Evolutionary conservation across 306 rosid species (phyloP).

Genomic region (Vicia sativa): DNA sequence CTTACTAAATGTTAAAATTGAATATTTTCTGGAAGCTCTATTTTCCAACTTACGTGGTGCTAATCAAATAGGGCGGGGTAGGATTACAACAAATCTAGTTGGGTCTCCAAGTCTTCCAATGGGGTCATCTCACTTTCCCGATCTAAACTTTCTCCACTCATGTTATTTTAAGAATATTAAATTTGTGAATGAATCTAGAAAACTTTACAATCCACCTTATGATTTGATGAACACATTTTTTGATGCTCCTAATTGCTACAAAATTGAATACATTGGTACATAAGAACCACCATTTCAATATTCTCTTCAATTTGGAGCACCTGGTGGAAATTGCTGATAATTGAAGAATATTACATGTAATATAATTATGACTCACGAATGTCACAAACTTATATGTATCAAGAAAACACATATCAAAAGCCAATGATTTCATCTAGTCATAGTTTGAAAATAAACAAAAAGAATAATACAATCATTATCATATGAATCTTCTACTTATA

Average conservation of each 20-base stretch:
- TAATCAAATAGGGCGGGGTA: constrained; percentile 17
- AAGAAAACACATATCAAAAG: too few species aligned
- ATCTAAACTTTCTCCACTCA: not conserved
- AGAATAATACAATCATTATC: too few species aligned
- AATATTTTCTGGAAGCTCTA: too few species aligned
- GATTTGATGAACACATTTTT: accelerated
- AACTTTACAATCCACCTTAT: not conserved
- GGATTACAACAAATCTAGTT: not conserved
- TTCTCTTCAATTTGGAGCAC: not conserved
- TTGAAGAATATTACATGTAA: too few species aligned
- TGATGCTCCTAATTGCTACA: not conserved
- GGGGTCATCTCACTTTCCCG: constrained; percentile 12
- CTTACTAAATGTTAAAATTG: too few species aligned
- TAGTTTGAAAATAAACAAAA: too few species aligned
- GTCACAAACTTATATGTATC: too few species aligned
- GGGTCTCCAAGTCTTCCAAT: not conserved
- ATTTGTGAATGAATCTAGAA: not conserved
- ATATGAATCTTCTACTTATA: too few species aligned
- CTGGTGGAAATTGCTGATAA: not conserved
- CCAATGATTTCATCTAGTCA: too few species aligned
- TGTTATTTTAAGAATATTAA: not conserved
- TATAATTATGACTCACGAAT: too few species aligned
- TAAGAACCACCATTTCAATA: not conserved
- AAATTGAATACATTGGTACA: not conserved
- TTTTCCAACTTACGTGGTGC: not conserved